Evolutionary conservation across 331 rosid species (phyloP).

Genomic region (Telfairia occidentalis): DNA sequence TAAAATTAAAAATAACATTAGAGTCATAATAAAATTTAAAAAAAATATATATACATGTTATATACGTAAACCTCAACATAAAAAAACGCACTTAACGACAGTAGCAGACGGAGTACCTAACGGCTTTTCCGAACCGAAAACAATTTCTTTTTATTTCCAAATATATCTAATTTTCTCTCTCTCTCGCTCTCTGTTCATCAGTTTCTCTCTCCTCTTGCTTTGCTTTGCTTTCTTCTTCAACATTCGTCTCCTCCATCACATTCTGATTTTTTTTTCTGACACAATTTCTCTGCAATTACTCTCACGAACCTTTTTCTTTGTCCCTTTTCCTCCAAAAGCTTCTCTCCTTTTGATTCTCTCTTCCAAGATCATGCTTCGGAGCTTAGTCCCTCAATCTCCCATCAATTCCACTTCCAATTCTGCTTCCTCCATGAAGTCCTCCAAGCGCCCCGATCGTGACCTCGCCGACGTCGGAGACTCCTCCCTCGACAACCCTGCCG

Average conservation of each 20-base stretch:
- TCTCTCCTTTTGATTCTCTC: constrained; percentile 7
- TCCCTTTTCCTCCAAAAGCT: constrained; percentile 1
- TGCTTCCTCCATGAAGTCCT: constrained; percentile 63
- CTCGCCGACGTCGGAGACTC: constrained; percentile 12
- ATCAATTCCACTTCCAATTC: background rate
- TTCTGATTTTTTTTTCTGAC: too few species aligned
- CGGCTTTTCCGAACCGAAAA: background rate
- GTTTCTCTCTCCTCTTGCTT: constrained; percentile 9
- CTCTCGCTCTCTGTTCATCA: background rate
- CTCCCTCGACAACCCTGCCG: constrained; percentile 18
- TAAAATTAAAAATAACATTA: background rate
- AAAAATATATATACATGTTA: too few species aligned
- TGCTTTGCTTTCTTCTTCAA: constrained; percentile 22
- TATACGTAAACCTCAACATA: constrained; percentile 9
- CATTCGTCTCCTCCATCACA: constrained; percentile 20
- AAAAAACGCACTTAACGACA: constrained; percentile 29
- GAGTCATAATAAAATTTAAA: too few species aligned
- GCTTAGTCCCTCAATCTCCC: constrained; percentile 65
- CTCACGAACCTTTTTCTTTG: background rate
- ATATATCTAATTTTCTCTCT: background rate
- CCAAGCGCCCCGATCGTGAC: constrained; percentile 53
- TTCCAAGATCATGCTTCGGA: constrained; percentile 85
- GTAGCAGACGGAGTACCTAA: constrained; percentile 14
- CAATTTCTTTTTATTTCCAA: background rate
- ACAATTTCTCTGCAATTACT: constrained; percentile 25